Percentiles rank a stretch among this genome's conserved stretches.
These are phyloP conservation scores for Salix arbutifolia DNA, from an alignment of 345 rosid species.

Conservation along the genomic window DNA sequence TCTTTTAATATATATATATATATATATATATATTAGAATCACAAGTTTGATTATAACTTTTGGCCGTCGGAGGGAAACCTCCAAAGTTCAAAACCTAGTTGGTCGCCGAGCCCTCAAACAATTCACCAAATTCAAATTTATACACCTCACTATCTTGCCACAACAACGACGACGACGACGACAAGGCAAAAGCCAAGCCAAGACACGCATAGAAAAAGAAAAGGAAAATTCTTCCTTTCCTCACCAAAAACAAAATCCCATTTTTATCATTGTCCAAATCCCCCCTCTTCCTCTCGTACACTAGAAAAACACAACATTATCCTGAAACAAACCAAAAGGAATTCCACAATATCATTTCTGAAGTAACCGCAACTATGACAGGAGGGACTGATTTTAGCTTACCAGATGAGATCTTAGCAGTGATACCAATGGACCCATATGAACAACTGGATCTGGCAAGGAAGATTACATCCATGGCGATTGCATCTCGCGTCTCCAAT, in stretches of 20 bases:
- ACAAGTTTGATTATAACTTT: too few species aligned
- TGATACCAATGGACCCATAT: slow-evolving; percentile 82
- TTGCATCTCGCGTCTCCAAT: slow-evolving; percentile 80
- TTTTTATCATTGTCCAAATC: too few species aligned
- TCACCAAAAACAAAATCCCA: too few species aligned
- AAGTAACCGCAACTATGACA: slow-evolving; percentile 15
- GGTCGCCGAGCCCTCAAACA: too few species aligned
- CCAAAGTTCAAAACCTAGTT: neutral
- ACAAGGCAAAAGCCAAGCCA: too few species aligned
- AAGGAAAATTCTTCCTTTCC: too few species aligned
- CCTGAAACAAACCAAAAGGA: neutral
- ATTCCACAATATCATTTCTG: slow-evolving; percentile 29
- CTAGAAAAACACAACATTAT: neutral
- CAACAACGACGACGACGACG: too few species aligned
- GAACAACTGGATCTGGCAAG: slow-evolving; percentile 96
- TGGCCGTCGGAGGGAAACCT: neutral
- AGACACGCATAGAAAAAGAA: too few species aligned
- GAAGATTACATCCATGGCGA: slow-evolving; percentile 93
- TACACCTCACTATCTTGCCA: neutral
- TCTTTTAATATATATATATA: too few species aligned
- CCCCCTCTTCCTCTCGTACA: neutral
- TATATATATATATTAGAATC: too few species aligned
- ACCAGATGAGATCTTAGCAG: slow-evolving; percentile 70
- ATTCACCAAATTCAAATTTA: neutral
- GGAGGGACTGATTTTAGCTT: slow-evolving; percentile 54